Conservation (phyloP, 768 basidiomycete species). For the Postia placenta region DNA sequence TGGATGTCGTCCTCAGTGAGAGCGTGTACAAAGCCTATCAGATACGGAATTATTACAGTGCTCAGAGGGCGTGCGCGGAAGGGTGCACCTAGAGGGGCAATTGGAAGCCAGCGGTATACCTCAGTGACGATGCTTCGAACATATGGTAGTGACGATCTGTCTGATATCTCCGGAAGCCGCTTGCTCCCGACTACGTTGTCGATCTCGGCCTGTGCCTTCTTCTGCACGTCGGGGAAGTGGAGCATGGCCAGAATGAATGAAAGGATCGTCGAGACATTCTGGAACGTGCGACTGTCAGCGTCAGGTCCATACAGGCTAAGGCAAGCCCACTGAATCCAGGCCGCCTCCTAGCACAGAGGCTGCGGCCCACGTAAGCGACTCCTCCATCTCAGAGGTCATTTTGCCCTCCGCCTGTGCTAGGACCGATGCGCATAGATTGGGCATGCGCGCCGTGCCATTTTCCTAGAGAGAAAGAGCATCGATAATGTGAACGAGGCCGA, state of each 20-base stretch:
- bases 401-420: background rate
- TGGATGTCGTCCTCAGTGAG: slow-evolving; percentile 22
- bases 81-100: too few species aligned
- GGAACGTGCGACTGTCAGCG: background rate
- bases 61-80: background rate
- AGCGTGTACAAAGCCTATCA: slow-evolving; percentile 15
- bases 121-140: too few species aligned
- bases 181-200: slow-evolving; percentile 23
- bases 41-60: background rate
- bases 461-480: too few species aligned
- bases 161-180: slow-evolving; percentile 39
- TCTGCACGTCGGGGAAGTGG: slow-evolving; percentile 29
- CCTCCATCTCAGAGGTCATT: background rate
- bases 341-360: background rate
- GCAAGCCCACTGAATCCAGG: background rate
- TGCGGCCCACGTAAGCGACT: too few species aligned
- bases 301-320: background rate
- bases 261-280: too few species aligned
- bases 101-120: too few species aligned
- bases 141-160: too few species aligned
- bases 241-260: slow-evolving; percentile 31
- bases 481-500: too few species aligned
- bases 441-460: too few species aligned
- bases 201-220: slow-evolving; percentile 33
- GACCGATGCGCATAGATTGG: background rate